Evolutionary conservation across 2,329 filamentous ascomycete species (phyloP).

Genomic region (Trichoderma oligosporum): DNA sequence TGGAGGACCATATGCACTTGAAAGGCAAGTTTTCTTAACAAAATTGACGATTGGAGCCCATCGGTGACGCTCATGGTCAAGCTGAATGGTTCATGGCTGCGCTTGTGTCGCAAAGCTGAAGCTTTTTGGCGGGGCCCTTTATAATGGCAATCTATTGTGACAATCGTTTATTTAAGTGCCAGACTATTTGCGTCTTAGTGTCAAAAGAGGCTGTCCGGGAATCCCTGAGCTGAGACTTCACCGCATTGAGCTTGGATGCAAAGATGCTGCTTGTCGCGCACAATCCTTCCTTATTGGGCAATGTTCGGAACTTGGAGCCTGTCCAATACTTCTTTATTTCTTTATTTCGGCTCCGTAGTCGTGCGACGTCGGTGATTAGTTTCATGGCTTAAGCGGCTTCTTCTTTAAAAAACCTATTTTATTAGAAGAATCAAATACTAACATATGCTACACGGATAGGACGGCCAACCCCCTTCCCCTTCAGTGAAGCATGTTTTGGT

Average conservation of each 20-base stretch:
- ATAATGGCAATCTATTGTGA: neutral
- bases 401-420: too few relatives aligned
- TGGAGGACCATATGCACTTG: too few relatives aligned
- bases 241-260: slow-evolving; percentile 14
- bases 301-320: neutral
- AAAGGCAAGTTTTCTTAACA: too few relatives aligned
- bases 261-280: slow-evolving; percentile 13
- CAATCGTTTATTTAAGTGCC: neutral
- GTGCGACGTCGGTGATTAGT: slow-evolving; percentile 14
- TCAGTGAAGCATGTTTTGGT: too few relatives aligned
- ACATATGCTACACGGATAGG: too few relatives aligned
- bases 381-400: too few relatives aligned
- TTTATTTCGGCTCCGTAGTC: slow-evolving; percentile 2
- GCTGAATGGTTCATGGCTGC: slow-evolving; percentile 8
- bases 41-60: too few relatives aligned
- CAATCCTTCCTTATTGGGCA: slow-evolving; percentile 10
- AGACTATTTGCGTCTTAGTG: slow-evolving; percentile 10
- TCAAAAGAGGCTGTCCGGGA: neutral
- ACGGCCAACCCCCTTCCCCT: too few relatives aligned
- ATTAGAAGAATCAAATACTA: too few relatives aligned
- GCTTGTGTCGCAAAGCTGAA: slow-evolving; percentile 2
- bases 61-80: slow-evolving; percentile 4
- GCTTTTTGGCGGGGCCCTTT: neutral
- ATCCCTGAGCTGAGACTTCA: slow-evolving; percentile 3
- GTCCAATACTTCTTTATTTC: neutral